phyloP scores from a whole-genome alignment of 768 basidiomycete species.

The Kondoa subrosea region DNA sequence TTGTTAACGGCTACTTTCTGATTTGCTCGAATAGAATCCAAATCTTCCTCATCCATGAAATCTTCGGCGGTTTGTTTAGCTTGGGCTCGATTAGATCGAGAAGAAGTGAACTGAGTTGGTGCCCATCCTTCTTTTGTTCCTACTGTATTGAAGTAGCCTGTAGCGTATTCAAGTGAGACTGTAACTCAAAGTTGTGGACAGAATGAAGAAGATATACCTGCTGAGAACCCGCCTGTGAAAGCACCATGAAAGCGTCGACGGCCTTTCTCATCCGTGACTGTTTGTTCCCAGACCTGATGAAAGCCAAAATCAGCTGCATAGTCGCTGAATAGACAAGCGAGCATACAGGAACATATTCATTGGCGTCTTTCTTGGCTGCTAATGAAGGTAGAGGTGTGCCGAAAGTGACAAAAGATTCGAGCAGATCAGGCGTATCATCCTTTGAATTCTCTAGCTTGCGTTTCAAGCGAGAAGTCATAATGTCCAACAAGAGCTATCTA shows the following conservation, averaged over 20 bases:
- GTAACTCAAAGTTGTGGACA: too few species aligned
- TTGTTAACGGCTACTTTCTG: constrained; percentile 44
- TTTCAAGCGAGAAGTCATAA: constrained; percentile 44
- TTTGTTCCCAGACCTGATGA: constrained; percentile 89
- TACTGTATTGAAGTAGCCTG: constrained; percentile 87
- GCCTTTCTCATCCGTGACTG: constrained; percentile 88
- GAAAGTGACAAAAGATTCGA: constrained; percentile 74
- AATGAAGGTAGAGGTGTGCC: constrained; percentile 87
- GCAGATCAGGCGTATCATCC: constrained; percentile 49
- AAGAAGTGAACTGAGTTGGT: constrained; percentile 82
- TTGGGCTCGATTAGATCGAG: constrained; percentile 47
- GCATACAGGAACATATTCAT: constrained; percentile 88
- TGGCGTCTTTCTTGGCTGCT: constrained; percentile 72
- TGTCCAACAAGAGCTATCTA: not conserved
- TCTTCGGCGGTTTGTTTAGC: constrained; percentile 58
- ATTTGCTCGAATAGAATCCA: constrained; percentile 65
- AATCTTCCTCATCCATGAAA: constrained; percentile 98
- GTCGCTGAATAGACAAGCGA: not conserved
- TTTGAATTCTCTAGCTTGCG: constrained; percentile 52
- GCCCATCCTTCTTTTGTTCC: constrained; percentile 99
- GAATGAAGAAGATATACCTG: constrained; percentile 29
- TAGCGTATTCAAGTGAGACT: not conserved
- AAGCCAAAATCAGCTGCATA: constrained; percentile 23
- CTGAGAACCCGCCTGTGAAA: constrained; percentile 94
- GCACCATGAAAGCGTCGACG: constrained; percentile 87